Evolutionary conservation across 1,284 basidiomycete genomes (phyloP), one percentile per base, ranked within the genome.

Genomic region (Ustilago esculenta): DNA sequence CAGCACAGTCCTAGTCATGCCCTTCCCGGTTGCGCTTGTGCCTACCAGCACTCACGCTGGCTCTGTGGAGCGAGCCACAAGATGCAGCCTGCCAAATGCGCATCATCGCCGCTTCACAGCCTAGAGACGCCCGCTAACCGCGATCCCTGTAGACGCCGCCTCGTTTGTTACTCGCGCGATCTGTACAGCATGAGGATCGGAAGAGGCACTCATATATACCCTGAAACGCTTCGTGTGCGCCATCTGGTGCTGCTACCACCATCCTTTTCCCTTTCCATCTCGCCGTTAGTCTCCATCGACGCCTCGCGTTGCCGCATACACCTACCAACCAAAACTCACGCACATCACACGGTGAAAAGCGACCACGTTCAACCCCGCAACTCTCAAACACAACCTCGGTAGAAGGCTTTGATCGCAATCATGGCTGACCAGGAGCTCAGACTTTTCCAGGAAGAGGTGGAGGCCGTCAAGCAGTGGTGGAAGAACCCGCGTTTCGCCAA

Each of bases 401-500:
- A 25, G n/a, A 44, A 20, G 14, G n/a, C n/a, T n/a, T 20, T n/a
- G 18, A 23, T 51, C 39, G 34, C 43, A 54, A 68, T 39, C 44
- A 73, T 65, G 72, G 63, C 65, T 37, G 72, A 77, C 36, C 73
- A 79, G 44, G 83, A 84, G 58, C 80, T 80, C 51, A 65, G 77
- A 39, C 54, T 56, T 20, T 95, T 96, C 84, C 86, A 88, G 56
- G 85, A 88, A 45, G 91, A 98, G 83, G 91, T 95, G 63, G 88
- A 88, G 57, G 85, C 89, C 72, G 89, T 95, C 73, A 90, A 94
- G 84, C 85, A 88, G 73, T 96, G 94, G 90, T 95, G 91, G 89
- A 92, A 92, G 93, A 89, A 84, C 78, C 88, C 92, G 25, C 92
- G 95, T 54, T 98, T 94, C 59, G 87, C 88, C 35, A 86, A 89